Base-by-base conservation (phyloP, 2,329 filamentous ascomycete genomes). In the Blastomyces parvus region DNA sequence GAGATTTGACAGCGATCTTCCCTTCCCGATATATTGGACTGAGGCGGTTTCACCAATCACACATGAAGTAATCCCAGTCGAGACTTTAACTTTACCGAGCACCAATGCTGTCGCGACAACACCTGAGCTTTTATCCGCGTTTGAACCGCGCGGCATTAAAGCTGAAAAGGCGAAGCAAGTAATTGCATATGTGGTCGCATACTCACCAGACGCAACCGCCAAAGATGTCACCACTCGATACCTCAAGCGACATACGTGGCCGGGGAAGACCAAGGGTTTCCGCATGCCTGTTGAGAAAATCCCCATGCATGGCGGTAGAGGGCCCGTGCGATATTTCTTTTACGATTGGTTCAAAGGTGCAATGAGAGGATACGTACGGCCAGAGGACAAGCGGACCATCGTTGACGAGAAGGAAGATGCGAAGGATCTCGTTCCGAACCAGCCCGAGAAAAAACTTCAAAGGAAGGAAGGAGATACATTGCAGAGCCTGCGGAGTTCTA, bases 201-300 rank as follows among this genome's bases (percentile, higher is more conserved):
- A 89, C 74, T 90, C 89, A 0, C 77, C 84, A 2, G 92, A 97
- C 71, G 90, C 90, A 1, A 92, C 91, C 0, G 92, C 91, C 14
- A 97, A 97, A 73, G 94, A 99, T 72, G 89, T 99, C 19, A 99
- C 94, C 0, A 87, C 94, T 13, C 85, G 94, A 36, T 99, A 99
- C 73, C 79, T 99, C 8, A 92, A 88, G 70, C 85, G 88, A 27
- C 89, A 89, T 63, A 83, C 88, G 61, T 86, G 91, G 73, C 94
- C 94, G 0, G 93, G 94, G 3, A 89, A 91, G 68, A 96, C 93
- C 0, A 97, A 96, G 72, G 91, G 92, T 3, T 83, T 87, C 66
- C 85, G 94, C 7, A 83, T 96, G 72, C 85, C 88, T 0, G 73
- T 86, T 1, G 90, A 95, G 69, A 96, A 93, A 71, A 80, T 96